Base-by-base conservation (phyloP, 2,329 filamentous ascomycete genomes). In the Fusarium sp. region DNA sequence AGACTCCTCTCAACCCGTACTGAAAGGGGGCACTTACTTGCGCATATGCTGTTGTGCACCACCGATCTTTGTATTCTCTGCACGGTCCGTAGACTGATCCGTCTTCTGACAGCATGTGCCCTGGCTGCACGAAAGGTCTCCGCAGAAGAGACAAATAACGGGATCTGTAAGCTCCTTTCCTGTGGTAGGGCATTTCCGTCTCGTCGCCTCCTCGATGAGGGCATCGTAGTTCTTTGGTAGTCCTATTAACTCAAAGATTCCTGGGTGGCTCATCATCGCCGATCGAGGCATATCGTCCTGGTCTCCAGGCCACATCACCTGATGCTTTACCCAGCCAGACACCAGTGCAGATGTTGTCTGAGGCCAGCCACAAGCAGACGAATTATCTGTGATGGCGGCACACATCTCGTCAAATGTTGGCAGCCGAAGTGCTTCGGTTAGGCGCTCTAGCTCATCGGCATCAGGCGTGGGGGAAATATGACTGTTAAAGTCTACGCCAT, bases 51-150 rank as follows among this genome's bases (percentile, higher is more conserved):
- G 92, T 75, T 94, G 93, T 63, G 91, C 94, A 29, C 96, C 93
- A 41, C 93, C 93, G 57, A 92, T 84, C 63, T 82, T 77, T 48
- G 73, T 79, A 48, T 74, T 70, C 49, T 78, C 79, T 39, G 77
- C 74, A 53, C 74, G 71, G 14, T 72, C 73, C 36, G 68, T 75
- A 65, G 79, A 75, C 39, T 76, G 77, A 53, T 84, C 85, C 57
- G 86, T 81, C 68, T 87, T 88, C 71, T 91, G 86, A 74, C 95
- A 99, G 78, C 95, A 99, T 42, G 93, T 89, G 41, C 90, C 92
- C 79, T 99, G 95, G 9, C 90, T 92, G 77, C 95, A 99, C 76
- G 97, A 94, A 36, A 99, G 92, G n/a, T 93, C 93, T 31, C 95
- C 94, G 72, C 95, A 99, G 78, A 97, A 92, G 35, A 99, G 83